Evolutionary conservation across 768 basidiomycete genomes (phyloP), one percentile per base, ranked within the genome.

Genomic region (Tubosaeta sp.): DNA sequence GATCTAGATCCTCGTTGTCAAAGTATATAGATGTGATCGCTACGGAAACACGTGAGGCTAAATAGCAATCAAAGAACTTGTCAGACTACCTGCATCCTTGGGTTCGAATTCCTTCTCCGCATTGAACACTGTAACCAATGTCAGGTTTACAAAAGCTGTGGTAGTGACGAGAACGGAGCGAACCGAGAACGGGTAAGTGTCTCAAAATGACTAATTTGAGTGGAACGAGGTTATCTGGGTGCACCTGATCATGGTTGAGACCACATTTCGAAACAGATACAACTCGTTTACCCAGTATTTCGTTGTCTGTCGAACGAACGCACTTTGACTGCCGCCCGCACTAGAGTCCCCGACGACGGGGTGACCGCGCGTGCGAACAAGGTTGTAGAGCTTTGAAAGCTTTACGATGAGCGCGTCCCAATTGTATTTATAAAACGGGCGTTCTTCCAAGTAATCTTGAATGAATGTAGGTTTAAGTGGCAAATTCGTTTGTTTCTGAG

Each of bases 21-120:
- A 93, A 95, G 72, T 98, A 99, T 56, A 97, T 91, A 1, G 94
- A 97, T 0, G 95, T 94, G 62, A 99, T 97, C 5, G 95, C 97
- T 79, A 69, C 37, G 39, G 63, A 54, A 43, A 51, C 41, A 35
- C 19, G 48, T 52, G 38, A 65, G 54, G 51, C 22, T 4, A 8
- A 4, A 41, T 14, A 1, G n/a, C 0, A 37, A 5, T 16, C 39
- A 35, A 29, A 49, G 11, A 43, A 45, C 27, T 10, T 5, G 9
- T 39, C 29, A 22, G 52, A 72, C 41, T 55, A 87, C 87, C 87
- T 52, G 89, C 76, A 72, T 97, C 93, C 62, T 84, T 88, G 14
- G 74, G 70, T 51, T 95, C 91, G 58, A 88, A 98, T 58, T 95
- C 90, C 71, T 97, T 97, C 34, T 97, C 85, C 0, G 91, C 74